These are phyloP conservation scores for Panicum virgatum DNA, from an alignment of 202 grass and related monocot species.

Conservation along the genomic window DNA sequence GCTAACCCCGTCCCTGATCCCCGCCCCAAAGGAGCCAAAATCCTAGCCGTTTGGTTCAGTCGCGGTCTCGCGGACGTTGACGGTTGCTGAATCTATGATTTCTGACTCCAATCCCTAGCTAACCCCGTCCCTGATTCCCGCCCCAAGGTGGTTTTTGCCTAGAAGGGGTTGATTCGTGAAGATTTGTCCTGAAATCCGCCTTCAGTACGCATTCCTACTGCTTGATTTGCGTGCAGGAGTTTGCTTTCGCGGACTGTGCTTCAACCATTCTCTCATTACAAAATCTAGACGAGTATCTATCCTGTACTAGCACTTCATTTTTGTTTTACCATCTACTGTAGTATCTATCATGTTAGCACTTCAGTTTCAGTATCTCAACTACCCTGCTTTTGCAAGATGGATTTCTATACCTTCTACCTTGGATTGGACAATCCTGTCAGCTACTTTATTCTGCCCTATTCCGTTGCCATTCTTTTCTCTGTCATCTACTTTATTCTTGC, in stretches of 20 bases:
- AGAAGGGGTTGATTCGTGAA: not conserved
- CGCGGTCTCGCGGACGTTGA: not conserved
- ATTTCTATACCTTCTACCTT: not conserved
- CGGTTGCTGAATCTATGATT: not conserved
- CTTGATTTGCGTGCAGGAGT: not conserved
- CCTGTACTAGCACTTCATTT: too few relatives aligned
- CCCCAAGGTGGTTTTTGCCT: too few relatives aligned
- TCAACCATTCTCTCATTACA: not conserved
- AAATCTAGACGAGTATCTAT: too few relatives aligned
- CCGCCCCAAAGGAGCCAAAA: not conserved
- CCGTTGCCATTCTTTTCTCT: not conserved
- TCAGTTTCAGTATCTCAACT: not conserved
- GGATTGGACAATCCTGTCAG: not conserved
- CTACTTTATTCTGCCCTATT: constrained; percentile 27
- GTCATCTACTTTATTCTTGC: constrained; percentile 11
- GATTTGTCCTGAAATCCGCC: not conserved
- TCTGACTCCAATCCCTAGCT: not conserved
- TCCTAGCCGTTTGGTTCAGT: not conserved
- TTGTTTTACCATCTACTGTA: not conserved
- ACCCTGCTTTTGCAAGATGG: not conserved
- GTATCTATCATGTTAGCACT: not conserved
- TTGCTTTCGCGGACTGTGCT: not conserved
- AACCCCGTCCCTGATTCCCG: too few relatives aligned
- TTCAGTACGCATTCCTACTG: not conserved
- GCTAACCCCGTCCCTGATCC: not conserved